Base-by-base conservation (phyloP, 2,329 filamentous ascomycete genomes). In the Thelonectria olida region DNA sequence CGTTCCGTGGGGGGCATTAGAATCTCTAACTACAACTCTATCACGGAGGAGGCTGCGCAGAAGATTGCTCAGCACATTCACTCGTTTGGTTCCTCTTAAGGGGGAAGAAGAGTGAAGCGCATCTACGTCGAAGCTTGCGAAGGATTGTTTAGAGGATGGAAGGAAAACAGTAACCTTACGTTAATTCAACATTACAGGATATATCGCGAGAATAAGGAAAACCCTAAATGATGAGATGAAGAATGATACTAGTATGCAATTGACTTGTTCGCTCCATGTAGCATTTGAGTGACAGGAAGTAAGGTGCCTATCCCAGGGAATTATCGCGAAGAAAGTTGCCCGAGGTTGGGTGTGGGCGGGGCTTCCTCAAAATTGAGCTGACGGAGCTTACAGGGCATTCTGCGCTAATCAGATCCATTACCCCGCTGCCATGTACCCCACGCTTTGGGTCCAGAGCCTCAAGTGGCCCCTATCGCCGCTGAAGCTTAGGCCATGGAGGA, bases 1-100 rank as follows among this genome's bases (percentile, higher is more conserved):
- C 86, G 95, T 63, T 91, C 86, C 61, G 90, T 98, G 4, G 62
- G 66, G 8, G 66, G 69, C 7, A 94, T 97, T 63, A 87, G 95
- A 13, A 90, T 90, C 19, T 91, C 87, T 77, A 97, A 96, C 75
- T 98, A 97, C 80, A 97, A 97, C 79, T 91, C 92, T 2, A 89
- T 97, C 41, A 78, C 90, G 0, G 73, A 90, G 0, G 85, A 87
- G 39, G 89, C 87, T 0, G 89, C 88, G 0, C 81, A 91, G 77
- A 90, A 90, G 76, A 81, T 94, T 45, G 88, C 85, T 47, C 77
- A 79, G 25, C 92, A 91, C 64, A 83, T 93, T 53, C 72, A 79
- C 10, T 73, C 76, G 1, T 89, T 88, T 74, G 85, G 85, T 25
- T 61, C 64, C 10, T 56, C 59, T 50, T 56, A 56, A 31, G 4